Base-by-base conservation (phyloP, 306 rosid species). In the Sicyos edulis region DNA sequence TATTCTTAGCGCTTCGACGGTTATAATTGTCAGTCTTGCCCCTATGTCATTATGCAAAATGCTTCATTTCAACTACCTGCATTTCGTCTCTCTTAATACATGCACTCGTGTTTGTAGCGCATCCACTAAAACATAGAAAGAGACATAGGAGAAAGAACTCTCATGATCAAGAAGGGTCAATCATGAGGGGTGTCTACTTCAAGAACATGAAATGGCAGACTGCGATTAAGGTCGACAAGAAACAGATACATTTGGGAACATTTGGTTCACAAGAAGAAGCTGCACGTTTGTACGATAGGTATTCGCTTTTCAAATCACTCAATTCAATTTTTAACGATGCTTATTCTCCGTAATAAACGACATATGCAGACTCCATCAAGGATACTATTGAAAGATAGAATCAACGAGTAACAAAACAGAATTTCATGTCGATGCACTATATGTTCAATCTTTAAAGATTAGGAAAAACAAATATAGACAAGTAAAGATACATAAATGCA, bases 191-290 rank as follows among this genome's bases (percentile, higher is more conserved):
- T 21, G 98, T 93, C 58, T 90, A 93, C 78, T 93, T 86, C 79
- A 93, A 88, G 66, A 90, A 93, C 77, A 88, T 93, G 97, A 93
- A 90, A 81, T 93, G 98, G 98, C 97, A 93, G 59, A 97, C 98
- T 20, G 97, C 98, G 5, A 93, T 93, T 42, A 93, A 93, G 77
- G 98, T 93, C 19, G 97, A 90, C 83, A 93, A 93, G 86, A 93
- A 90, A 83, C 98, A 90, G 85, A 93, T 93, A 61, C 98, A 93
- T 81, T 82, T 93, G 63, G 97, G 98, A 21, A 92, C 96, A 67
- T 91, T 90, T 40, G 88, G 88, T 72, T 90, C 96, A n/a, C 96
- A 92, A 88, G 89, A 88, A 83, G 98, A 87, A 83, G 96, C 98
- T 77, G 96, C 92, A 54, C 96, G 47, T 74, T 84, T 92, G 75